Percentiles rank a stretch among this genome's conserved stretches.
Evolutionary conservation across 1,284 basidiomycete genomes (phyloP).

Genomic region (Melanopsichium pennsylvanicum): DNA sequence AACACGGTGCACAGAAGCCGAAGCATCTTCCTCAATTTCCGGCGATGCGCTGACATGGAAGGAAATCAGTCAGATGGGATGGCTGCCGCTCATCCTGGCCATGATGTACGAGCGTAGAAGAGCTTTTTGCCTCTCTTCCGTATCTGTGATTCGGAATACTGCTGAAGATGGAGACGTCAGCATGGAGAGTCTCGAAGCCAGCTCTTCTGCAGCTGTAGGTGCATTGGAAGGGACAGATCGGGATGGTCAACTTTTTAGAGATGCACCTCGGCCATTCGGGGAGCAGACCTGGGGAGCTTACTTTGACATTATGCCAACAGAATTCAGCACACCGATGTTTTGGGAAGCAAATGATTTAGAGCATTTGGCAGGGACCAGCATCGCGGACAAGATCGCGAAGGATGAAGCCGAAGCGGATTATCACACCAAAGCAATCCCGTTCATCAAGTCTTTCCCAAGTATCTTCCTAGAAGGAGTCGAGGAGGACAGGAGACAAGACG

Average conservation of each 20-base stretch:
- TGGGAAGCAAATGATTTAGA: constrained; percentile 79
- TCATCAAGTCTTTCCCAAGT: constrained; percentile 60
- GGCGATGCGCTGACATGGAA: constrained; percentile 19
- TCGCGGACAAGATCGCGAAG: constrained; percentile 86
- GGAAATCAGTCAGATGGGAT: constrained; percentile 70
- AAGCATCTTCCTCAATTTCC: constrained; percentile 7
- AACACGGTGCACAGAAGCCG: constrained; percentile 22
- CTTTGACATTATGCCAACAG: constrained; percentile 71
- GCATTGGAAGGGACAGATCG: constrained; percentile 28
- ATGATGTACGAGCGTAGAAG: constrained; percentile 88
- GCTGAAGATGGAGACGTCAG: constrained; percentile 34
- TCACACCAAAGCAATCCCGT: constrained; percentile 63
- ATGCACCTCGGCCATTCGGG: constrained; percentile 10
- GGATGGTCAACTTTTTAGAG: constrained; percentile 5
- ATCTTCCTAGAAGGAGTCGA: constrained; percentile 47
- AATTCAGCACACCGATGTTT: constrained; percentile 90
- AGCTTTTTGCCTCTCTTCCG: constrained; percentile 1
- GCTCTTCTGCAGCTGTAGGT: neutral
- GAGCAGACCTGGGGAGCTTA: constrained; percentile 55
- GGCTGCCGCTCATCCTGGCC: constrained; percentile 86
- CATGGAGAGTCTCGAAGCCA: constrained; percentile 28
- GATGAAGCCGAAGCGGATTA: constrained; percentile 83
- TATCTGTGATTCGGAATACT: neutral
- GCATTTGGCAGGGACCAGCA: constrained; percentile 82
- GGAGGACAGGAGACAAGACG: constrained; percentile 10